Conservation (phyloP, 2,329 filamentous ascomycete genomes). For the Alternaria panax region DNA sequence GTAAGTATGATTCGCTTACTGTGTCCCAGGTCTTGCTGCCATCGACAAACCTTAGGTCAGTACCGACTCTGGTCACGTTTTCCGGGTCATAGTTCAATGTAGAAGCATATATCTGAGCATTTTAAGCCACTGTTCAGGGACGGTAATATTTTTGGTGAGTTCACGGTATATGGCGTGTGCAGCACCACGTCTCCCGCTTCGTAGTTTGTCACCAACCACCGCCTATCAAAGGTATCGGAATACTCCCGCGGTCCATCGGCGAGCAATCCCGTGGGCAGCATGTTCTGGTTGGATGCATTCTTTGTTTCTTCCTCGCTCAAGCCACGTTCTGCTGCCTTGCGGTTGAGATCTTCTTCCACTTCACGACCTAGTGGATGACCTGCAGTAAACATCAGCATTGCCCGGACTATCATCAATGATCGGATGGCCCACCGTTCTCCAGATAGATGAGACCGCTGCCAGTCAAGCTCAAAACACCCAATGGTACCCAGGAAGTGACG, state of each 20-base stretch:
- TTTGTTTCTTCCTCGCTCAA: slow-evolving; percentile 61
- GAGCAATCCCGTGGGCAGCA: slow-evolving; percentile 64
- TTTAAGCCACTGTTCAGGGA: slow-evolving; percentile 10
- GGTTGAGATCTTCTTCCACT: slow-evolving; percentile 60
- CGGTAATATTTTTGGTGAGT: background rate
- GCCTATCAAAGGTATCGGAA: slow-evolving; percentile 53
- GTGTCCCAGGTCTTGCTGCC: slow-evolving; percentile 60
- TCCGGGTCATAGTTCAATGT: slow-evolving; percentile 62
- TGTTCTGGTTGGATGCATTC: slow-evolving; percentile 61
- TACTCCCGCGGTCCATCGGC: slow-evolving; percentile 59
- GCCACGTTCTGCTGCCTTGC: slow-evolving; percentile 57
- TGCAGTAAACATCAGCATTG: slow-evolving; percentile 6
- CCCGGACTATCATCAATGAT: too few species aligned
- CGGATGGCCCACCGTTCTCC: slow-evolving; percentile 52
- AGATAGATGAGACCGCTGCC: slow-evolving; percentile 68
- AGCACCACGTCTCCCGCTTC: slow-evolving; percentile 61
- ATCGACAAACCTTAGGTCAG: slow-evolving; percentile 65
- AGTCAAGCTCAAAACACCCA: slow-evolving; percentile 61
- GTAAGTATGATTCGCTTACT: slow-evolving; percentile 33
- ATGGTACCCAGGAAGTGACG: slow-evolving; percentile 66
- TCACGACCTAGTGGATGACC: slow-evolving; percentile 58
- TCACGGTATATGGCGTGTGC: slow-evolving; percentile 41
- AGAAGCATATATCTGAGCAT: slow-evolving; percentile 62
- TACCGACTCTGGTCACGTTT: slow-evolving; percentile 62
- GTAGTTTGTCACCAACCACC: slow-evolving; percentile 62